Evolutionary conservation across 176 grass and related monocot species (phyloP).

Genomic region (Poa annua): DNA sequence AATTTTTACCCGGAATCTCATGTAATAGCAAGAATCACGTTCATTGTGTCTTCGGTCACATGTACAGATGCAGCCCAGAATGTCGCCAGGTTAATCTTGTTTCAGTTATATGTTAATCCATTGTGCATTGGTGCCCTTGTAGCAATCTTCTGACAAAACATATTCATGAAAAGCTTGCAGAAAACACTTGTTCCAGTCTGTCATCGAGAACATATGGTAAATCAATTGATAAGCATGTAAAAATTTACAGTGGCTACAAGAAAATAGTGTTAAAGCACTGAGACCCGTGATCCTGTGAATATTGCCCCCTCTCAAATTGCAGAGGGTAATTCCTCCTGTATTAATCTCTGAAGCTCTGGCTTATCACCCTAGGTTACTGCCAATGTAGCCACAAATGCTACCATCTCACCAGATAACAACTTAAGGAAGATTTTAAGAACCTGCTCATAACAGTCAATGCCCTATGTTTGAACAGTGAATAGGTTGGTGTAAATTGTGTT

Average conservation of each 20-base stretch:
- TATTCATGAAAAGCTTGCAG: neutral
- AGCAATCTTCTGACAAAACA: neutral
- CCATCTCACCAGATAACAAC: neutral
- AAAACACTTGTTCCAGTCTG: neutral
- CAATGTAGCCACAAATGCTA: neutral
- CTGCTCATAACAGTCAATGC: neutral
- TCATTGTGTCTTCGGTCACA: neutral
- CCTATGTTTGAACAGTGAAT: neutral
- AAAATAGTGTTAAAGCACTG: neutral
- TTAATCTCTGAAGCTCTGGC: neutral
- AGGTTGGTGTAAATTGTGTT: slow-evolving; percentile 22
- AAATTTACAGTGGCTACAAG: neutral
- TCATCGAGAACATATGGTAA: neutral
- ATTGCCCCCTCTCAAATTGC: neutral
- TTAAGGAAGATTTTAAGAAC: neutral
- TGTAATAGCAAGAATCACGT: neutral
- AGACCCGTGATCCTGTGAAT: neutral
- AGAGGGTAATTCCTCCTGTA: neutral
- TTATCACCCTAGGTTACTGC: neutral
- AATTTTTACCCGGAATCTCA: neutral
- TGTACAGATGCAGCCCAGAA: too few species aligned
- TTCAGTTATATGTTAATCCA: neutral
- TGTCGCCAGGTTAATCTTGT: too few species aligned
- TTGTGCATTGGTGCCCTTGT: neutral
- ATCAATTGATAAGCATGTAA: neutral